A percentile compares a stretch with the other conserved stretches of the same genome.
phyloP scores from a whole-genome alignment of 2,329 filamentous ascomycete genomes.

The Penicillium nordicum region DNA sequence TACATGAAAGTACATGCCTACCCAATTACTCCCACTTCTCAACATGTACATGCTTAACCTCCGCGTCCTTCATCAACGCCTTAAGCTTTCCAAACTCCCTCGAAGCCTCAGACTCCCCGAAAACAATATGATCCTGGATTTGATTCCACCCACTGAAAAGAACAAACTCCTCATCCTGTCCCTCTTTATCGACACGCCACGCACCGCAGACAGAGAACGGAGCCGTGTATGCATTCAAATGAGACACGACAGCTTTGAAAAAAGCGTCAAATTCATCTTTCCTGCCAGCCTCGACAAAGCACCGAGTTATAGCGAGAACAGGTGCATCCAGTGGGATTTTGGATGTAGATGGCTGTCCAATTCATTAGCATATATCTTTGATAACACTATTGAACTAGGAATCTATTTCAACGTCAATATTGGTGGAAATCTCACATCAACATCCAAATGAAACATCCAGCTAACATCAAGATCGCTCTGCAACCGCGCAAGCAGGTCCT shows the following conservation, averaged over 20 bases:
- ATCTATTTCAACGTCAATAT: too few species aligned
- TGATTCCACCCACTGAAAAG: constrained; percentile 41
- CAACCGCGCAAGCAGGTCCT: constrained; percentile 37
- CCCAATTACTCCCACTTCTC: constrained; percentile 15
- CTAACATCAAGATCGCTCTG: constrained; percentile 39
- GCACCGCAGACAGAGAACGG: constrained; percentile 34
- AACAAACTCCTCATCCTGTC: constrained; percentile 42
- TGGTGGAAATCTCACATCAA: constrained; percentile 25
- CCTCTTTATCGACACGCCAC: constrained; percentile 41
- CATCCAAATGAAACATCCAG: constrained; percentile 46
- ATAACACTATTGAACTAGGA: neutral
- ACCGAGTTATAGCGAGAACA: constrained; percentile 34
- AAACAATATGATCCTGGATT: constrained; percentile 35
- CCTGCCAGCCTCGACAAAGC: constrained; percentile 27
- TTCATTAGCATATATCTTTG: neutral
- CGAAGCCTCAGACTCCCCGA: constrained; percentile 34
- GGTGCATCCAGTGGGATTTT: constrained; percentile 29
- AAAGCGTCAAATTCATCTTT: constrained; percentile 26
- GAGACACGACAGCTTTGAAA: constrained; percentile 25
- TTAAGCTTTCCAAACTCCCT: constrained; percentile 25
- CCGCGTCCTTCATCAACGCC: constrained; percentile 21
- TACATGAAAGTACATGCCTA: neutral
- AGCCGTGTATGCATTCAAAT: constrained; percentile 28
- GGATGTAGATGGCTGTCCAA: constrained; percentile 1
- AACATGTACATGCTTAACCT: constrained; percentile 27